Percentiles rank a stretch among this genome's conserved stretches.
Evolutionary conservation across 441 rosid species (phyloP).

Genomic region (Bruguiera hainesii): DNA sequence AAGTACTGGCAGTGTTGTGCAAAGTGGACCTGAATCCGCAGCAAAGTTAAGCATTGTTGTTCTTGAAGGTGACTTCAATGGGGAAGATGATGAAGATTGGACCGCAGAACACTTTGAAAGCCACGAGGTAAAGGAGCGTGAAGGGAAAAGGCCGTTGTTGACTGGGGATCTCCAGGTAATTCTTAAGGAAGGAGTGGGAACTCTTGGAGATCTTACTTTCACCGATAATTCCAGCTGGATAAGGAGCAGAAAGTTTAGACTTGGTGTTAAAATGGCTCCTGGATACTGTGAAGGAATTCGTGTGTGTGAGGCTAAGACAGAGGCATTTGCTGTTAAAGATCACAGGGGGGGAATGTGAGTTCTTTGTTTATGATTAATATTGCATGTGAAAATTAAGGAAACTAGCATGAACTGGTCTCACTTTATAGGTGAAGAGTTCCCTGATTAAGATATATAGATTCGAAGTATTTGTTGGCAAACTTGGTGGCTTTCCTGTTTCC

Average conservation of each 20-base stretch:
- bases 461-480: too few relatives aligned
- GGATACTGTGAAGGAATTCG: slow-evolving; percentile 64
- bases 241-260: slow-evolving; percentile 95
- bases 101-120: slow-evolving; percentile 73
- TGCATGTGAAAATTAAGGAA: not conserved
- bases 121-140: slow-evolving; percentile 86
- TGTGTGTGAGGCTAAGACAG: slow-evolving; percentile 92
- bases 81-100: slow-evolving; percentile 80
- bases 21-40: slow-evolving; percentile 71
- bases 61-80: slow-evolving; percentile 90
- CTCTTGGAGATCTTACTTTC: slow-evolving; percentile 92
- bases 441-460: too few relatives aligned
- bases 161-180: slow-evolving; percentile 78
- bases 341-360: slow-evolving; percentile 98
- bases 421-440: too few relatives aligned
- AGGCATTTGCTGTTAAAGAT: slow-evolving; percentile 96
- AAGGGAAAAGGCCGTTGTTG: slow-evolving; percentile 90
- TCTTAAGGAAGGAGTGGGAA: slow-evolving; percentile 96
- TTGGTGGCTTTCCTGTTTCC: not conserved
- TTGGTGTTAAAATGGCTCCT: slow-evolving; percentile 72
- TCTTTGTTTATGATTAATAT: slow-evolving; percentile 17
- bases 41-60: slow-evolving; percentile 78
- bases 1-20: slow-evolving; percentile 57
- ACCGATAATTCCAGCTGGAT: slow-evolving; percentile 99
- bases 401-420: too few relatives aligned